Evolutionary conservation across 2,329 filamentous ascomycete genomes (phyloP).

Genomic region (Huntiella savannae): DNA sequence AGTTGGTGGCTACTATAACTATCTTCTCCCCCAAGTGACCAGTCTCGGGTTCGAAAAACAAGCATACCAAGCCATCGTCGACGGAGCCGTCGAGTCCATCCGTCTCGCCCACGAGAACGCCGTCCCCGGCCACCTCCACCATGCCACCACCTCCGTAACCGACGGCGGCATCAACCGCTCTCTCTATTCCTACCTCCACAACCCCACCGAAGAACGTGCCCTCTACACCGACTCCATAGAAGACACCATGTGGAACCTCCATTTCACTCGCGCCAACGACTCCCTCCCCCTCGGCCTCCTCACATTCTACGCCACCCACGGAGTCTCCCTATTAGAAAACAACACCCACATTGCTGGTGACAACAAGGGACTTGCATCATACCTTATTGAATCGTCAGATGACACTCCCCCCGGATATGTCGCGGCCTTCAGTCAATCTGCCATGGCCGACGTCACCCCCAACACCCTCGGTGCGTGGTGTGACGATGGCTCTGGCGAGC

Average conservation of each 20-base stretch:
- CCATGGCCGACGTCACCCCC: slow-evolving; percentile 74
- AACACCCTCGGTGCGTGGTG: slow-evolving; percentile 74
- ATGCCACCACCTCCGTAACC: slow-evolving; percentile 48
- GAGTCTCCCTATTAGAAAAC: slow-evolving; percentile 77
- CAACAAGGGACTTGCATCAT: slow-evolving; percentile 86
- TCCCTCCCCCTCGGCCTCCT: slow-evolving; percentile 61
- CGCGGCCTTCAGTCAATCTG: slow-evolving; percentile 79
- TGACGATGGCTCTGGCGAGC: slow-evolving; percentile 55
- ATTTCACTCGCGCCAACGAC: slow-evolving; percentile 56
- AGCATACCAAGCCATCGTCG: slow-evolving; percentile 75
- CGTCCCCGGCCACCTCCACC: slow-evolving; percentile 40
- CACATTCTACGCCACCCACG: slow-evolving; percentile 85
- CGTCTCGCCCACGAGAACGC: slow-evolving; percentile 46
- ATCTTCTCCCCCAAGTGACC: slow-evolving; percentile 78
- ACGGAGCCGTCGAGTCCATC: slow-evolving; percentile 68
- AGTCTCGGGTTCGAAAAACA: slow-evolving; percentile 71
- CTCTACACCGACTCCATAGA: slow-evolving; percentile 39
- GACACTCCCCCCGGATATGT: slow-evolving; percentile 50
- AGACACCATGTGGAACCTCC: slow-evolving; percentile 53
- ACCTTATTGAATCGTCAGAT: slow-evolving; percentile 49
- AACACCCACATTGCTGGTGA: slow-evolving; percentile 86
- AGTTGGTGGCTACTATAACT: slow-evolving; percentile 86
- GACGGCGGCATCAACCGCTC: slow-evolving; percentile 81
- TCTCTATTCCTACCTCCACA: slow-evolving; percentile 70
- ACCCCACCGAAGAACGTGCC: slow-evolving; percentile 56